A percentile compares a stretch with the other conserved stretches of the same genome.
Evolutionary conservation across 2,329 filamentous ascomycete genomes (phyloP).

Genomic region (Colletotrichum australisinense): DNA sequence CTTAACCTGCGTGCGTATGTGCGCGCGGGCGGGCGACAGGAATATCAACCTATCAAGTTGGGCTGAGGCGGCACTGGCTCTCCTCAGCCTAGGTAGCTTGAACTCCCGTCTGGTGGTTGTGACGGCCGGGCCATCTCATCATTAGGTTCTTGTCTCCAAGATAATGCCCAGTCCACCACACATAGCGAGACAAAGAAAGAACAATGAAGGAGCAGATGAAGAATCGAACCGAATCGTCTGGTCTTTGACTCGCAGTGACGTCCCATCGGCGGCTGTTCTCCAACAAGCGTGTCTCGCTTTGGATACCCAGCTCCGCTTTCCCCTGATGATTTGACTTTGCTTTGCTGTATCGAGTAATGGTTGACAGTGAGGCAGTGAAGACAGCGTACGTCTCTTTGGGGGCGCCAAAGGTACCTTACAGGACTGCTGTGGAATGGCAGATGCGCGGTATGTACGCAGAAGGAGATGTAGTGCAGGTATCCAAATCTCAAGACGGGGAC

Average conservation of each 20-base stretch:
- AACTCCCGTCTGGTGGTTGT: background rate
- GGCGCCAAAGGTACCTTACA: slow-evolving; percentile 32
- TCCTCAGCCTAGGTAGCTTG: slow-evolving; percentile 5
- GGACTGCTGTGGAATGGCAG: slow-evolving; percentile 28
- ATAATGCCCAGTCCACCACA: background rate
- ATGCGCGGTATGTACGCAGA: slow-evolving; percentile 21
- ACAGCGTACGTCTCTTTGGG: background rate
- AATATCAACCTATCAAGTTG: slow-evolving; percentile 32
- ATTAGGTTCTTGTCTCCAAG: background rate
- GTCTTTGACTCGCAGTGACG: slow-evolving; percentile 20
- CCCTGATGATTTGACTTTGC: slow-evolving; percentile 9
- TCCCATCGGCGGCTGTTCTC: slow-evolving; percentile 27
- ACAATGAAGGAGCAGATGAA: slow-evolving; percentile 14
- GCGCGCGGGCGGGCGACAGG: slow-evolving; percentile 13
- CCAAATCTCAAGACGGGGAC: background rate
- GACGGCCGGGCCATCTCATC: slow-evolving; percentile 7
- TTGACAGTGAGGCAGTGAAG: background rate
- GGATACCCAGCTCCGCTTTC: background rate
- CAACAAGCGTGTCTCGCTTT: slow-evolving; percentile 20
- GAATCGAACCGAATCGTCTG: slow-evolving; percentile 18
- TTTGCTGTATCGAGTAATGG: background rate
- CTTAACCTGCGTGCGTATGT: slow-evolving; percentile 22
- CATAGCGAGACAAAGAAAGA: slow-evolving; percentile 3
- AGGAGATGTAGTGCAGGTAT: background rate
- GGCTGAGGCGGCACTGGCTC: slow-evolving; percentile 11